phyloP scores from a whole-genome alignment of 768 basidiomycete genomes.

The Lepiota venenata region DNA sequence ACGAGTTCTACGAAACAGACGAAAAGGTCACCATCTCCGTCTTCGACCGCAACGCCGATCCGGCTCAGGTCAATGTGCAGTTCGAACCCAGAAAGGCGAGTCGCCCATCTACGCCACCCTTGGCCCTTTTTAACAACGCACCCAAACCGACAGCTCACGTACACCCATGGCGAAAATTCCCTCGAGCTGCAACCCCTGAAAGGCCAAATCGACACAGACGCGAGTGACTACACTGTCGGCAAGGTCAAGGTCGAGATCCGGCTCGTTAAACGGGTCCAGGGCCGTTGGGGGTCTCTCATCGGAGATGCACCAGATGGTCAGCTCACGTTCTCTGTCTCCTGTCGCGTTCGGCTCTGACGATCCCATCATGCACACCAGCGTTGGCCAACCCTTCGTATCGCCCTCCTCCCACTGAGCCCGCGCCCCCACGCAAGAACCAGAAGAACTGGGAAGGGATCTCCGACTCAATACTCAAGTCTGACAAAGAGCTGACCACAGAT shows the following conservation, averaged over 20 bases:
- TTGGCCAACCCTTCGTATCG: constrained; percentile 26
- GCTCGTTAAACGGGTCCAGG: constrained; percentile 61
- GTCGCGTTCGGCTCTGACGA: neutral
- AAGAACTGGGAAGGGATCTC: constrained; percentile 95
- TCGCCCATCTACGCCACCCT: neutral
- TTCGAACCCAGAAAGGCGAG: constrained; percentile 66
- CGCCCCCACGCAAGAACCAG: constrained; percentile 35
- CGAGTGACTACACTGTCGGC: constrained; percentile 64
- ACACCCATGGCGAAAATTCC: constrained; percentile 66
- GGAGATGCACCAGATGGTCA: constrained; percentile 76
- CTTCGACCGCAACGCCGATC: constrained; percentile 76
- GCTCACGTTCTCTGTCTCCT: constrained; percentile 21
- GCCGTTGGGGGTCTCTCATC: constrained; percentile 73
- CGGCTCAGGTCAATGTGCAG: constrained; percentile 53
- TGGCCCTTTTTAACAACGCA: neutral
- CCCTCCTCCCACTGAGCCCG: constrained; percentile 20
- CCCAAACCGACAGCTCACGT: constrained; percentile 41
- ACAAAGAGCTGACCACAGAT: constrained; percentile 65
- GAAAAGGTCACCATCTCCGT: constrained; percentile 69
- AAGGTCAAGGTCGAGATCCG: constrained; percentile 88
- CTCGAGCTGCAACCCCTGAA: constrained; percentile 77
- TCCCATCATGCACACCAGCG: constrained; percentile 25
- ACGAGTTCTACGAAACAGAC: constrained; percentile 89
- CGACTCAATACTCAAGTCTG: constrained; percentile 55
- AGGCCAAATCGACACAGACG: constrained; percentile 69